Base-by-base conservation (phyloP, 805 yeast species). In the Millerozyma miso region DNA sequence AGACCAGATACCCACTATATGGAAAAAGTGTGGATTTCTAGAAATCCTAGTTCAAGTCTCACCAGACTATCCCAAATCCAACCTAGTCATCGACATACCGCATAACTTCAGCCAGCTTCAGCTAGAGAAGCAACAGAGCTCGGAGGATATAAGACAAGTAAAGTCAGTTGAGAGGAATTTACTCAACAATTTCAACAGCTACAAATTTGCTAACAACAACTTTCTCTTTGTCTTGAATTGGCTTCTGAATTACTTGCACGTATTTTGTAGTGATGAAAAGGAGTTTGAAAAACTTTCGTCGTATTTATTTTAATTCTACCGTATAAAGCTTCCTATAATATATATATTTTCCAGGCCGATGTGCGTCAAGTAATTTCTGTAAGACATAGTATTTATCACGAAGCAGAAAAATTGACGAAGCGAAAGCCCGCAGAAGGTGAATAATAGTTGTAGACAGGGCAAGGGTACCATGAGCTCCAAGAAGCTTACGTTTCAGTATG, bases 1-100 rank as follows among this genome's bases (percentile, higher is more conserved):
- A 8, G 37, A 40, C 10, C 38, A 39, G 12, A 33, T 57, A 4
- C 74, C 73, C 1, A 47, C 47, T 12, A 37, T 60, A 7, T 69
- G 73, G 73, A 37, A 40, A 2, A 39, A 46, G 20, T 52, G 58
- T 40, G 50, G 47, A 8, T 43, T 29, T 8, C 39, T 69, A 2
- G 73, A 69, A 31, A 34, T 69, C 15, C 51, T 67, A 44, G 35
- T 70, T 7, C 47, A 55, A 1, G 58, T 70, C 14, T 74, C 73
- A 1, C 52, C 45, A 2, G 46, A 54, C 31, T 69, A 64, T 41
- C 75, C 75, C 1, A 50, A 56, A n/a, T 23, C 41, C 1, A 43
- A 49, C 3, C 43, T 59, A 1, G 41, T 43, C 8, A 46, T 67
- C 7, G 53, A 50, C 16, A 47, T 67, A 3, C 61, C 66, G 7